Conservation (phyloP, 768 basidiomycete species). For the Russula abietina region DNA sequence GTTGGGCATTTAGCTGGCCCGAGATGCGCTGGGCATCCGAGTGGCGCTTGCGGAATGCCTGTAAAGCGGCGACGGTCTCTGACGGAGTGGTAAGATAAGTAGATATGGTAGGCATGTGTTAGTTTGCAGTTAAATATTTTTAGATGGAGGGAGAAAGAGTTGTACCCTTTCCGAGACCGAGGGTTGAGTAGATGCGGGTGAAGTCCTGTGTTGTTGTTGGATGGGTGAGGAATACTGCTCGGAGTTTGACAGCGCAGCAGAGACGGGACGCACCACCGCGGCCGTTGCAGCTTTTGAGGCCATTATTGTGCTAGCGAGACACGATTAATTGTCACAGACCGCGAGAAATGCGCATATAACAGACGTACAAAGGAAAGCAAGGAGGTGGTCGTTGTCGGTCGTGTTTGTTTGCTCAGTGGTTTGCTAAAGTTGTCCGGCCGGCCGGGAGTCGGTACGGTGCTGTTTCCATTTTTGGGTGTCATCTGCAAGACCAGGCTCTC, state of each 20-base stretch:
- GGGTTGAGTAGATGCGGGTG: constrained; percentile 71
- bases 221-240: constrained; percentile 15
- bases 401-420: not conserved
- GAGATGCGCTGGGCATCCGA: constrained; percentile 76
- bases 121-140: not conserved
- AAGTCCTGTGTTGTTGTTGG: constrained; percentile 52
- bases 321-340: not conserved
- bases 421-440: not conserved
- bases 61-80: constrained; percentile 88
- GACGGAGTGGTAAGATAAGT: constrained; percentile 7
- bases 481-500: too few species aligned
- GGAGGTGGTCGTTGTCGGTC: not conserved
- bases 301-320: constrained; percentile 35
- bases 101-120: not conserved
- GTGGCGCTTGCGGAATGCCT: constrained; percentile 95
- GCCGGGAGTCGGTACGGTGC: not conserved
- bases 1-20: constrained; percentile 56
- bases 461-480: not conserved
- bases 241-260: constrained; percentile 5
- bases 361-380: constrained; percentile 9
- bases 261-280: constrained; percentile 41
- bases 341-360: not conserved
- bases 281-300: constrained; percentile 66
- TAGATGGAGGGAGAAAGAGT: not conserved
- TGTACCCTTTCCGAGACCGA: constrained; percentile 82